These are phyloP conservation scores for Staphylotrichum longicolle DNA, from an alignment of 495 filamentous ascomycete genomes.

Conservation along the genomic window DNA sequence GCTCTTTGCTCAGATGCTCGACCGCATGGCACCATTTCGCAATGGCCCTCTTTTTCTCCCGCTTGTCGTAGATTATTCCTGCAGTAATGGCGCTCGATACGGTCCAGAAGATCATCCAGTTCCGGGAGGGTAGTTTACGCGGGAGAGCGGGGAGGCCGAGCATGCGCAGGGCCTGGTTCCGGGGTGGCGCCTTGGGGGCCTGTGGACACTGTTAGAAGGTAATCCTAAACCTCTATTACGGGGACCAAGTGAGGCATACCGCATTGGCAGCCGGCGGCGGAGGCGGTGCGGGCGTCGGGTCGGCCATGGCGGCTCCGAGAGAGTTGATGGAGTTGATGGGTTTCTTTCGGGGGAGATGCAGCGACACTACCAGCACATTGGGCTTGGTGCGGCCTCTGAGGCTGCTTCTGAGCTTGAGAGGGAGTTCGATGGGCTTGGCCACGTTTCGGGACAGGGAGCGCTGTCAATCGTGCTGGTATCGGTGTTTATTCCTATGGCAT, in stretches of 20 bases:
- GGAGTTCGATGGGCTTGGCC: constrained; percentile 13
- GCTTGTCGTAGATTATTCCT: constrained; percentile 82
- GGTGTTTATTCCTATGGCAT: background rate
- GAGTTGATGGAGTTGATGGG: constrained; percentile 4
- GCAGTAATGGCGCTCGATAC: constrained; percentile 73
- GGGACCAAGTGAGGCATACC: constrained; percentile 16
- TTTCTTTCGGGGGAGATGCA: constrained; percentile 18
- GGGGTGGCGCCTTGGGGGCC: constrained; percentile 48
- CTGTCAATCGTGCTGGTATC: background rate
- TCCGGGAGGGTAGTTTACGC: constrained; percentile 86
- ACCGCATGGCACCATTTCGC: constrained; percentile 85
- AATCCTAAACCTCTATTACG: too few species aligned
- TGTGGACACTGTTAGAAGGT: constrained; percentile 26
- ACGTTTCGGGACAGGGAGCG: constrained; percentile 5
- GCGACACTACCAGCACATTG: constrained; percentile 26
- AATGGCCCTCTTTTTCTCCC: constrained; percentile 77
- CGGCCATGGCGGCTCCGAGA: constrained; percentile 26
- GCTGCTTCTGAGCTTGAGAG: constrained; percentile 5
- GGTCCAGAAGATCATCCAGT: constrained; percentile 93
- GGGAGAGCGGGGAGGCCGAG: constrained; percentile 79
- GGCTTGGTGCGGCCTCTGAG: constrained; percentile 9
- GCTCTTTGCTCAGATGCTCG: constrained; percentile 78
- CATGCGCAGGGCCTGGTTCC: constrained; percentile 70
- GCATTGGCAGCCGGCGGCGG: constrained; percentile 19
- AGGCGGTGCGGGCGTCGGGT: constrained; percentile 25